Percentiles rank a stretch among this genome's conserved stretches.
Conservation (phyloP, 2,329 filamentous ascomycete genomes). For the Trichoderma atroviride region DNA sequence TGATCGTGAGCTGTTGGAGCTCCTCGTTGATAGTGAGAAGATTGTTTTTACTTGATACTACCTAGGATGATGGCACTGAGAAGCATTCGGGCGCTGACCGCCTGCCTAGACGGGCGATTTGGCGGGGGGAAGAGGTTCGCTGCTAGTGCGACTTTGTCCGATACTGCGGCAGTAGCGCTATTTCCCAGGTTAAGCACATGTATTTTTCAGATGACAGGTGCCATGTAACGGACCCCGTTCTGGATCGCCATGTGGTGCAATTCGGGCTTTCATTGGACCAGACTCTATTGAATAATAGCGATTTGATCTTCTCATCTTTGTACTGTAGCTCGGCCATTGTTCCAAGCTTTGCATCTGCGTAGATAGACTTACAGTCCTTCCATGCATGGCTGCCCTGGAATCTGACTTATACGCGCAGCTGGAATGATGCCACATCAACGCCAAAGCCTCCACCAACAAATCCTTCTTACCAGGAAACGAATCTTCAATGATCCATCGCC, state of each 20-base stretch:
- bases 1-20: neutral
- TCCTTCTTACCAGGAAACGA: neutral
- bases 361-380: neutral
- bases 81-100: constrained; percentile 9
- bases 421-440: neutral
- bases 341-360: neutral
- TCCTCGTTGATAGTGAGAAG: neutral
- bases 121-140: neutral
- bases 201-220: neutral
- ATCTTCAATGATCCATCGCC: neutral
- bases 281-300: neutral
- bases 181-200: neutral
- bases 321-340: neutral
- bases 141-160: neutral
- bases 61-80: neutral
- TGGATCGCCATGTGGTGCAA: neutral
- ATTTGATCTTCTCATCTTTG: neutral
- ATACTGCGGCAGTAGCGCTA: neutral
- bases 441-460: neutral
- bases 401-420: neutral
- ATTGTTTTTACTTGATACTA: neutral
- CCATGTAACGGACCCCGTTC: neutral
- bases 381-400: neutral
- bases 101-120: constrained; percentile 26
- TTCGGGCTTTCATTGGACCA: neutral